These are phyloP conservation scores for Sanguinoderma infundibulare DNA, from an alignment of 1,284 basidiomycete species.

Conservation along the genomic window DNA sequence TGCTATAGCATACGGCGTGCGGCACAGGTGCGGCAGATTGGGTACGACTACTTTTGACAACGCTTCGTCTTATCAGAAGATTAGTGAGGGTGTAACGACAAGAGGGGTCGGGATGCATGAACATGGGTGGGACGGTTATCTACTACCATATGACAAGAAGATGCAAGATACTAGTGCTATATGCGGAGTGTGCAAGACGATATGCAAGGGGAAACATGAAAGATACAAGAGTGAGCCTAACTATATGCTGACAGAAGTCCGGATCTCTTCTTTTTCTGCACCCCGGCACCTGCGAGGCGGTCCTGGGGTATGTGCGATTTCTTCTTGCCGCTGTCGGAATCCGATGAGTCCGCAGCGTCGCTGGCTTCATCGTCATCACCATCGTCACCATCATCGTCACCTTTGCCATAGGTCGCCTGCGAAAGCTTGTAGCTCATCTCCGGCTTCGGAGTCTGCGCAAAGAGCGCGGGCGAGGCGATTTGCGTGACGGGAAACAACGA, in stretches of 20 bases:
- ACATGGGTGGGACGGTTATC: neutral
- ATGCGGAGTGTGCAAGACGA: neutral
- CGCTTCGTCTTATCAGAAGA: neutral
- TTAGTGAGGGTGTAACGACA: neutral
- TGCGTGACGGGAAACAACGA: conserved; percentile 39
- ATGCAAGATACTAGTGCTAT: neutral
- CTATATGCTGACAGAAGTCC: conserved; percentile 10
- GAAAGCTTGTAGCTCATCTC: conserved; percentile 24
- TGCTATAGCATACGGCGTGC: too few relatives aligned
- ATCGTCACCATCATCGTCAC: conserved; percentile 32
- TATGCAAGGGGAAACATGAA: neutral
- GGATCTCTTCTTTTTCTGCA: conserved; percentile 34
- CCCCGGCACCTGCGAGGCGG: conserved; percentile 52
- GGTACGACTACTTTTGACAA: neutral
- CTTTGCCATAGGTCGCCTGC: conserved; percentile 34
- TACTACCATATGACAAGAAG: neutral
- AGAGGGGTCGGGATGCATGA: neutral
- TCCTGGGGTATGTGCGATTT: conserved; percentile 61
- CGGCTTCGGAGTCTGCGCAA: conserved; percentile 33
- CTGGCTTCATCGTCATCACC: conserved; percentile 32
- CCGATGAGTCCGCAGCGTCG: conserved; percentile 43
- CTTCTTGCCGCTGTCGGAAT: conserved; percentile 39
- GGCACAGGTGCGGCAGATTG: too few relatives aligned
- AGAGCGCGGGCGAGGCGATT: conserved; percentile 36
- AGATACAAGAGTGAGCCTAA: neutral